Conservation (phyloP, 495 filamentous ascomycete species). For the Letharia columbiana region DNA sequence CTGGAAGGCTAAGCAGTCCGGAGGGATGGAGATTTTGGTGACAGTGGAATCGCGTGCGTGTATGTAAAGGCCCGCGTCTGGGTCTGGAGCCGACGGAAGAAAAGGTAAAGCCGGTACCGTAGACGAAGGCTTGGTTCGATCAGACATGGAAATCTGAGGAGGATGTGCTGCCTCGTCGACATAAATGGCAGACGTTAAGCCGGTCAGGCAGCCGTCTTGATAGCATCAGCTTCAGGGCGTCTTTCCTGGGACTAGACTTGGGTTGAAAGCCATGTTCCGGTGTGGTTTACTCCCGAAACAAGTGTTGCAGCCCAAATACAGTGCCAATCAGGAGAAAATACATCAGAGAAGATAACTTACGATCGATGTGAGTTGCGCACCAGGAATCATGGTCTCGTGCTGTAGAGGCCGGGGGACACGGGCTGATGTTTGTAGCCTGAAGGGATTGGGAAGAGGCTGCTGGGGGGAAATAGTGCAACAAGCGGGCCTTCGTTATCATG, state of each 20-base stretch:
- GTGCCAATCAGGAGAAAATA: background rate
- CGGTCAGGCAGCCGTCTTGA: constrained; percentile 78
- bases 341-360: background rate
- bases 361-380: constrained; percentile 88
- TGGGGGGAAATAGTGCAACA: constrained; percentile 88
- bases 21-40: constrained; percentile 81
- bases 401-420: constrained; percentile 23
- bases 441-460: constrained; percentile 21
- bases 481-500: constrained; percentile 80
- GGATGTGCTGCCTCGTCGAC: constrained; percentile 61
- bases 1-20: constrained; percentile 89
- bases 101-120: constrained; percentile 51
- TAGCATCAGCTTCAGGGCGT: background rate
- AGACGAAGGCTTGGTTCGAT: constrained; percentile 16
- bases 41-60: constrained; percentile 67
- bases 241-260: background rate
- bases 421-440: constrained; percentile 13
- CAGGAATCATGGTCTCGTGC: constrained; percentile 70
- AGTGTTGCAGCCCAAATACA: background rate
- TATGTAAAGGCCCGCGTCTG: constrained; percentile 83
- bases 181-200: constrained; percentile 92
- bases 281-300: background rate
- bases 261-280: background rate
- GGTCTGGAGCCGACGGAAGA: constrained; percentile 65
- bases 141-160: constrained; percentile 33